phyloP scores from a whole-genome alignment of 352 stramenopile species.

The Blastocystis sp. region DNA sequence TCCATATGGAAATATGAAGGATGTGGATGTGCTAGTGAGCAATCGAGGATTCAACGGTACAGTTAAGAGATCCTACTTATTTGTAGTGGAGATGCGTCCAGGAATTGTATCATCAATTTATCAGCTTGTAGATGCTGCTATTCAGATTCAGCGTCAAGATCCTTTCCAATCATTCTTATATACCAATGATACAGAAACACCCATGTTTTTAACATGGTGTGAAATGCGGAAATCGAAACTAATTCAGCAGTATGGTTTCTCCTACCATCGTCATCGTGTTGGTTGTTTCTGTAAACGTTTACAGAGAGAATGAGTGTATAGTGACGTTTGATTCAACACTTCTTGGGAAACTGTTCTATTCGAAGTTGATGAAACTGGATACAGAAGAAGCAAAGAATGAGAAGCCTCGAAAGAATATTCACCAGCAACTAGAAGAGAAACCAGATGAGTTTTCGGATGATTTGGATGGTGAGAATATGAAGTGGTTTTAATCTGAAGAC shows the following conservation, averaged over 20 bases:
- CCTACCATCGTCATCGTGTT: constrained; percentile 12
- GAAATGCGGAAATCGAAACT: constrained; percentile 48
- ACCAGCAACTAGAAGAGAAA: constrained; percentile 44
- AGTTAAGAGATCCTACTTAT: not conserved
- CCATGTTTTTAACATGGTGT: constrained; percentile 7
- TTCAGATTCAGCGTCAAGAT: constrained; percentile 22
- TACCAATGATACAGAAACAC: constrained; percentile 23
- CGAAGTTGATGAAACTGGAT: not conserved
- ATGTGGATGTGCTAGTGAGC: not conserved
- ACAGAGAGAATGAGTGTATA: not conserved
- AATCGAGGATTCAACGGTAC: constrained; percentile 14
- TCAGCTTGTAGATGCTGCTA: not conserved
- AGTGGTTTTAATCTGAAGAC: not conserved
- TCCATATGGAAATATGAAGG: constrained; percentile 11
- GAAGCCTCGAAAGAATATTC: constrained; percentile 21
- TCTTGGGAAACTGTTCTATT: constrained; percentile 40
- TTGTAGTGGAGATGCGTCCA: constrained; percentile 9
- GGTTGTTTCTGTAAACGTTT: constrained; percentile 29
- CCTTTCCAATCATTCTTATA: not conserved
- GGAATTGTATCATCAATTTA: not conserved
- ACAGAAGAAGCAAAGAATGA: not conserved
- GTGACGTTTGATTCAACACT: constrained; percentile 44
- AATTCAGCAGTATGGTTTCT: constrained; percentile 36
- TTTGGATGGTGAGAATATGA: not conserved
- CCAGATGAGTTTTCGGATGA: constrained; percentile 23